Evolutionary conservation across 495 filamentous ascomycete genomes (phyloP).

Genomic region (Hypoxylon perforatum): DNA sequence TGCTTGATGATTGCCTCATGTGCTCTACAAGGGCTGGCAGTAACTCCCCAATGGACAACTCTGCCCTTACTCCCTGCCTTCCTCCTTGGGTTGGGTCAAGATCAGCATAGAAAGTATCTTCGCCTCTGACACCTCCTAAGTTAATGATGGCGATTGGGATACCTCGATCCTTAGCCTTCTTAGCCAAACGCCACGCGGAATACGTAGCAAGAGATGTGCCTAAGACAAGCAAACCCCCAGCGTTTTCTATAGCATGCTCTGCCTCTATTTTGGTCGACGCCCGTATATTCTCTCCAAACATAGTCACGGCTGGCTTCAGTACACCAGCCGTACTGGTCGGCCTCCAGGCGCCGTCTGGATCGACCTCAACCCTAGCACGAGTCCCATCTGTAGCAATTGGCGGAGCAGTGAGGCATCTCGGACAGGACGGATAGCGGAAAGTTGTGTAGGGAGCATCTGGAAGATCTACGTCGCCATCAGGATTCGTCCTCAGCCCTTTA

Average conservation of each 20-base stretch:
- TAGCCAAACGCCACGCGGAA: constrained; percentile 91
- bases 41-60: constrained; percentile 64
- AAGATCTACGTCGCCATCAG: constrained; percentile 95
- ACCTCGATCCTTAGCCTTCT: constrained; percentile 79
- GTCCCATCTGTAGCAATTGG: constrained; percentile 68
- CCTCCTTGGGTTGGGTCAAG: constrained; percentile 60
- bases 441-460: constrained; percentile 86
- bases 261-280: constrained; percentile 75
- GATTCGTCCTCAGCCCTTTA: constrained; percentile 83
- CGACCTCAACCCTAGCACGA: constrained; percentile 71
- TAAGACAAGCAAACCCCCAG: constrained; percentile 78
- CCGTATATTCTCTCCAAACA: constrained; percentile 94
- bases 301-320: constrained; percentile 89
- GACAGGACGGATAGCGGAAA: constrained; percentile 92
- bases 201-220: constrained; percentile 94
- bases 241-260: constrained; percentile 80
- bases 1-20: constrained; percentile 38
- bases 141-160: constrained; percentile 90
- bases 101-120: constrained; percentile 72
- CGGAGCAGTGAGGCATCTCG: constrained; percentile 76
- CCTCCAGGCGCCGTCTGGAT: constrained; percentile 83
- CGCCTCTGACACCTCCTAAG: constrained; percentile 83
- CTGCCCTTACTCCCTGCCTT: constrained; percentile 60
- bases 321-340: constrained; percentile 77
- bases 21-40: constrained; percentile 64